These are phyloP conservation scores for Xylaria nigripes DNA, from an alignment of 495 filamentous ascomycete species.

Conservation along the genomic window DNA sequence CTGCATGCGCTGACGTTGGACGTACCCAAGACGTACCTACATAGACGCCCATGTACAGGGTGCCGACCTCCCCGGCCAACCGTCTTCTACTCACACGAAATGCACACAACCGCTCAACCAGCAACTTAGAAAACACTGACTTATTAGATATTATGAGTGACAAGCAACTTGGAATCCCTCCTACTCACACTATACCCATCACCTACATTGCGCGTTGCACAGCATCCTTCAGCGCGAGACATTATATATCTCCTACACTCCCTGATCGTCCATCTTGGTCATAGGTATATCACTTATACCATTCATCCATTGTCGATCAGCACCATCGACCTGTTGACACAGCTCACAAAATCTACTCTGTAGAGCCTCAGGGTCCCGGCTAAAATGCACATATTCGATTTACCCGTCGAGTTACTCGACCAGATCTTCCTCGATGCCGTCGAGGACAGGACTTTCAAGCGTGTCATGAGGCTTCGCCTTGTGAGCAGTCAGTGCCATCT, in stretches of 20 bases:
- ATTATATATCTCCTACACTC: too few relatives aligned
- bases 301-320: too few relatives aligned
- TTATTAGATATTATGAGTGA: background rate
- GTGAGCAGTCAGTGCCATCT: slow-evolving; percentile 6
- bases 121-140: background rate
- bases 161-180: background rate
- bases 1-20: too few relatives aligned
- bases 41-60: too few relatives aligned
- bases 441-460: slow-evolving; percentile 12
- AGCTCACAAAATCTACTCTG: background rate
- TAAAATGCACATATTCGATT: slow-evolving; percentile 7
- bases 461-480: slow-evolving; percentile 13
- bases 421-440: slow-evolving; percentile 11
- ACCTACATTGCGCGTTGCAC: background rate
- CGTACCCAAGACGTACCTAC: too few relatives aligned
- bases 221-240: background rate
- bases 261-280: too few relatives aligned
- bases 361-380: background rate
- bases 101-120: background rate
- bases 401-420: slow-evolving; percentile 11
- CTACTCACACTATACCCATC: background rate
- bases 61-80: too few relatives aligned
- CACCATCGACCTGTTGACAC: too few relatives aligned
- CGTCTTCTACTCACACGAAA: background rate
- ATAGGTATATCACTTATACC: too few relatives aligned